These are phyloP conservation scores for Colletotrichum falcatum DNA, from an alignment of 2,329 filamentous ascomycete genomes.

Conservation along the genomic window DNA sequence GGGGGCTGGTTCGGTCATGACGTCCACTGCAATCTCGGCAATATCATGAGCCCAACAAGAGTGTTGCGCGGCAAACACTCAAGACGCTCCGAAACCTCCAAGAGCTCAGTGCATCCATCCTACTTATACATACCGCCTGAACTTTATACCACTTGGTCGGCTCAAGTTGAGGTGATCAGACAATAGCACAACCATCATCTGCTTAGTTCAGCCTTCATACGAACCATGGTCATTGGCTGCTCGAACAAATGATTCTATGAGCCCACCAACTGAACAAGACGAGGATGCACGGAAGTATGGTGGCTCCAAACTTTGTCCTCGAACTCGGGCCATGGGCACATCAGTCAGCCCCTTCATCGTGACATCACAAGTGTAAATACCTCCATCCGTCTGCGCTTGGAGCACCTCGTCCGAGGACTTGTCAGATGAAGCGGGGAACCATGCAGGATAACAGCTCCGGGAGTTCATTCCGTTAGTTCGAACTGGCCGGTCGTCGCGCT, in stretches of 20 bases:
- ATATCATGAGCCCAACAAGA: not conserved
- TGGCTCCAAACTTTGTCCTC: not conserved
- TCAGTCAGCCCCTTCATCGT: not conserved
- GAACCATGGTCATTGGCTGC: not conserved
- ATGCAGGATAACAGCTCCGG: not conserved
- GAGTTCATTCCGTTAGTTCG: not conserved
- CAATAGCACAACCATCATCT: not conserved
- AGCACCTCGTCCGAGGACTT: not conserved
- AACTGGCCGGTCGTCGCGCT: not conserved
- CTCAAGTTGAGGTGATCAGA: not conserved
- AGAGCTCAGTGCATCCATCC: not conserved
- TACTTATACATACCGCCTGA: not conserved
- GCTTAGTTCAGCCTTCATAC: not conserved
- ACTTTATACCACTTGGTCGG: not conserved
- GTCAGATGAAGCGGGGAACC: not conserved
- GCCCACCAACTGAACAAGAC: not conserved
- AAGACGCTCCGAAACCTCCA: not conserved
- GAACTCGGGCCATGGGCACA: not conserved
- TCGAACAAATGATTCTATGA: not conserved
- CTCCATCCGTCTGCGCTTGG: not conserved
- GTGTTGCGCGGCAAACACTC: not conserved
- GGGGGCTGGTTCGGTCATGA: conserved; percentile 1
- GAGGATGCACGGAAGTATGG: not conserved
- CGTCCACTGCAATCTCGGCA: not conserved
- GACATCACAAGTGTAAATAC: not conserved